Evolutionary conservation across 805 yeast species (phyloP).

Genomic region (Suhomyces prunicola): DNA sequence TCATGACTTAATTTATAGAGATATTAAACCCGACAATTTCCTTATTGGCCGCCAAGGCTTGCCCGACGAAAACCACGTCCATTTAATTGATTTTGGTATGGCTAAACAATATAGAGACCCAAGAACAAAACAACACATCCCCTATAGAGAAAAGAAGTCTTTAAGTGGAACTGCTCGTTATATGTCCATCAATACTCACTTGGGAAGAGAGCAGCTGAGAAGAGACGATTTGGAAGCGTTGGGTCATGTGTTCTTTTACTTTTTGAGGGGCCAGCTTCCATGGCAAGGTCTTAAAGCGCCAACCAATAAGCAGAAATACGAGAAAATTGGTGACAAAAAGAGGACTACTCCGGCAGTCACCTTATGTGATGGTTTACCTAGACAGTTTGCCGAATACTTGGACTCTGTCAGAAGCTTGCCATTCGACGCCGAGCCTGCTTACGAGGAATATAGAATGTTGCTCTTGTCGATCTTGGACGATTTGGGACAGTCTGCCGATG

Average conservation of each 20-base stretch:
- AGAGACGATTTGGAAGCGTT: conserved; percentile 79
- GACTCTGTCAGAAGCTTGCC: conserved; percentile 63
- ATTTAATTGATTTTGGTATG: conserved; percentile 83
- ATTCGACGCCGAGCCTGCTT: conserved; percentile 80
- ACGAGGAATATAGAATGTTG: conserved; percentile 59
- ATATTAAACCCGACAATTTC: conserved; percentile 81
- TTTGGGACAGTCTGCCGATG: conserved; percentile 59
- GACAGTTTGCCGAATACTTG: conserved; percentile 72
- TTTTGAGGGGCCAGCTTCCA: conserved; percentile 74
- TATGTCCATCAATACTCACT: conserved; percentile 85
- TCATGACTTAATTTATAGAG: conserved; percentile 74
- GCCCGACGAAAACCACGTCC: conserved; percentile 63
- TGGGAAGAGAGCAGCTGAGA: conserved; percentile 80
- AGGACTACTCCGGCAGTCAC: conserved; percentile 64
- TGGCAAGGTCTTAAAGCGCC: conserved; percentile 92
- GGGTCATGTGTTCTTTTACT: conserved; percentile 80
- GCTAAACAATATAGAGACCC: conserved; percentile 84
- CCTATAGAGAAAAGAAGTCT: conserved; percentile 76
- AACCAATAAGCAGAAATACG: conserved; percentile 78
- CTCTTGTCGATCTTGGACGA: conserved; percentile 59
- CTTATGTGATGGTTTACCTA: conserved; percentile 62
- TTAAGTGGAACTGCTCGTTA: conserved; percentile 83
- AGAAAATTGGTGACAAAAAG: conserved; percentile 79
- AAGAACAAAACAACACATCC: conserved; percentile 74
- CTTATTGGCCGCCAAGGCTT: conserved; percentile 62